These are phyloP conservation scores for Spergularia azorica DNA, from an alignment of 179 eudicot genomes.

Conservation along the genomic window DNA sequence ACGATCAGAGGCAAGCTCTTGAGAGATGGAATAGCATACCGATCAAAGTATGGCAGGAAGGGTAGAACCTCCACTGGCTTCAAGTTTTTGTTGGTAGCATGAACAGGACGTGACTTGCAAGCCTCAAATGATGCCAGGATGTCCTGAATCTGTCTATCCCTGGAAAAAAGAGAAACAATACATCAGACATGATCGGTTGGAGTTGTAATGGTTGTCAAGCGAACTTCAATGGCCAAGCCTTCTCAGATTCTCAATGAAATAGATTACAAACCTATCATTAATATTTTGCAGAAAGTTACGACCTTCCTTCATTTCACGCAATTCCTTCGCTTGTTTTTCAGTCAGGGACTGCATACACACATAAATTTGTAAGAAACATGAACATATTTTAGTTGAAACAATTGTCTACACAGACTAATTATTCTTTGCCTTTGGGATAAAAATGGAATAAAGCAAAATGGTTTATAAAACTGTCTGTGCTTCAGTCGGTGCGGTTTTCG, in stretches of 20 bases:
- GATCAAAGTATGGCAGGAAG: conserved; percentile 82
- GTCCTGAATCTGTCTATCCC: conserved; percentile 83
- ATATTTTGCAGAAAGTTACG: conserved; percentile 59
- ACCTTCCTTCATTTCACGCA: conserved; percentile 71
- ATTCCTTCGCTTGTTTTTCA: conserved; percentile 95
- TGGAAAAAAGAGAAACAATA: conserved; percentile 17
- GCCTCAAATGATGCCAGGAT: conserved; percentile 89
- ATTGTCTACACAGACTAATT: background rate
- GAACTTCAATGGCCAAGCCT: background rate
- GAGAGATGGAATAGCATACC: conserved; percentile 47
- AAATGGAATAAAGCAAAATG: too few species aligned
- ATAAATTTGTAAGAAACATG: conserved; percentile 5
- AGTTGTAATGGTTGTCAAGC: background rate
- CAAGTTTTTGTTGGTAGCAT: conserved; percentile 69
- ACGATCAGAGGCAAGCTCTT: background rate
- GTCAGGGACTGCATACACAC: conserved; percentile 63
- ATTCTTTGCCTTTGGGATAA: too few species aligned
- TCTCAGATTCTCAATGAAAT: background rate
- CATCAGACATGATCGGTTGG: background rate
- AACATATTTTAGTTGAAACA: background rate
- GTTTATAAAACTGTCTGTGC: too few species aligned
- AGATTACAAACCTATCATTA: conserved; percentile 55
- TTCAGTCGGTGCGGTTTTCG: too few species aligned
- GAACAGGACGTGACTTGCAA: conserved; percentile 84
- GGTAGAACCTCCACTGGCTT: conserved; percentile 85